Conservation (phyloP, 257 asterid species). For the Osmanthus fragrans region DNA sequence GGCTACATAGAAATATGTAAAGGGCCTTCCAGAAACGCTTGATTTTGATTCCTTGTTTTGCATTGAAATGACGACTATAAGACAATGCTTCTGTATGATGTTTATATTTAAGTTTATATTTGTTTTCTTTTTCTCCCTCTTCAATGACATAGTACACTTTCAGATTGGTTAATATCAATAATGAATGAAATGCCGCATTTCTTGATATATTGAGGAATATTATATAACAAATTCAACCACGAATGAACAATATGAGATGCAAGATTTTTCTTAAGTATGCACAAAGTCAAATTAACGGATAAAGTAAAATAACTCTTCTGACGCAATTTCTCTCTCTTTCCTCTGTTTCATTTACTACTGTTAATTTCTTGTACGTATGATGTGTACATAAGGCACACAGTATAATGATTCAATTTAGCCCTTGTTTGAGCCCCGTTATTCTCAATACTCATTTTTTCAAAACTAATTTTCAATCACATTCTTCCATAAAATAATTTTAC, state of each 20-base stretch:
- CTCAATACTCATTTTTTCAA: too few relatives aligned
- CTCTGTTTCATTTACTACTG: too few relatives aligned
- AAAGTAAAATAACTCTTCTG: background rate
- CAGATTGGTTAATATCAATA: too few relatives aligned
- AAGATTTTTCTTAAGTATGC: background rate
- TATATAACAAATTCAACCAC: background rate
- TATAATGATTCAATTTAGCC: background rate
- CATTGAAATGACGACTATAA: background rate
- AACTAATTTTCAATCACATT: too few relatives aligned
- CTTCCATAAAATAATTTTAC: too few relatives aligned
- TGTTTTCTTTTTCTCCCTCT: background rate
- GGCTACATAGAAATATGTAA: background rate
- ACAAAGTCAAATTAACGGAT: background rate
- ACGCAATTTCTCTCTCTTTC: too few relatives aligned
- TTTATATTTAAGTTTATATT: background rate
- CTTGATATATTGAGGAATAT: background rate
- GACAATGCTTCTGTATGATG: background rate
- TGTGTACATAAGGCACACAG: background rate
- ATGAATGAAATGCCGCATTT: background rate
- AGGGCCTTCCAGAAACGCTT: background rate
- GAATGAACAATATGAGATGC: background rate
- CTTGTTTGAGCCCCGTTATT: too few relatives aligned
- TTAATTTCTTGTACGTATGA: background rate
- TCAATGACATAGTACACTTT: background rate
- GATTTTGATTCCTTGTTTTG: background rate